phyloP scores from a whole-genome alignment of 805 yeast species.

The Sporopachydermia lactativora region DNA sequence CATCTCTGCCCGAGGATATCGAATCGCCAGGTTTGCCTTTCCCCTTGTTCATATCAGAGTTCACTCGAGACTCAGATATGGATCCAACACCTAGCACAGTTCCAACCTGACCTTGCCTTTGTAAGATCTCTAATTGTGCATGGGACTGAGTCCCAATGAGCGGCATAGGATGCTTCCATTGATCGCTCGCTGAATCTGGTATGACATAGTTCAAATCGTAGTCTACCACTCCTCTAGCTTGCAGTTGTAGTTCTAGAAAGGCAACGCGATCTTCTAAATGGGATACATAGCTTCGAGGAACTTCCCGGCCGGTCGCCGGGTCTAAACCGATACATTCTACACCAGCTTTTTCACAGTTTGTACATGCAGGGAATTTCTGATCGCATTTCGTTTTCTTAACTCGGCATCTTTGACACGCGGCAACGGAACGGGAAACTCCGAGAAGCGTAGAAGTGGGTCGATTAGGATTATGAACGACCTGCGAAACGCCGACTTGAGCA shows the following conservation, averaged over 20 bases:
- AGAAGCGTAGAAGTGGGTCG: neutral
- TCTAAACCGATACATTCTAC: conserved; percentile 74
- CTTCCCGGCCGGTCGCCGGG: conserved; percentile 77
- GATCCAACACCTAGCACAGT: neutral
- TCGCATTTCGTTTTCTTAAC: conserved; percentile 53
- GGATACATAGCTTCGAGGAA: conserved; percentile 59
- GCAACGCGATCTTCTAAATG: conserved; percentile 55
- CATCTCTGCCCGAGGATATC: neutral
- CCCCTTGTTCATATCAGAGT: neutral
- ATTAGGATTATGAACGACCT: neutral
- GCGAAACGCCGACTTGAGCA: too few relatives aligned
- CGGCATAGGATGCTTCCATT: neutral
- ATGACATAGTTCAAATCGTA: conserved; percentile 16
- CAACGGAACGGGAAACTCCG: conserved; percentile 44
- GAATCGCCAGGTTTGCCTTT: neutral
- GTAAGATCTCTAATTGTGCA: neutral
- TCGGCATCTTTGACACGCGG: conserved; percentile 80
- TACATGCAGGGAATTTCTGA: conserved; percentile 51
- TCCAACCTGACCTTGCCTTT: neutral
- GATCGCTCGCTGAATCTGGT: conserved; percentile 12
- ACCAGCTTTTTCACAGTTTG: conserved; percentile 46
- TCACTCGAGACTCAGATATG: neutral
- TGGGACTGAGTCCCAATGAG: neutral
- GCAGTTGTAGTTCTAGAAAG: conserved; percentile 37
- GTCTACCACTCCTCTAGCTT: conserved; percentile 26